Percentiles rank a stretch among this genome's conserved stretches.
Evolutionary conservation across 2,329 filamentous ascomycete genomes (phyloP).

Genomic region (Cadophora sp.): DNA sequence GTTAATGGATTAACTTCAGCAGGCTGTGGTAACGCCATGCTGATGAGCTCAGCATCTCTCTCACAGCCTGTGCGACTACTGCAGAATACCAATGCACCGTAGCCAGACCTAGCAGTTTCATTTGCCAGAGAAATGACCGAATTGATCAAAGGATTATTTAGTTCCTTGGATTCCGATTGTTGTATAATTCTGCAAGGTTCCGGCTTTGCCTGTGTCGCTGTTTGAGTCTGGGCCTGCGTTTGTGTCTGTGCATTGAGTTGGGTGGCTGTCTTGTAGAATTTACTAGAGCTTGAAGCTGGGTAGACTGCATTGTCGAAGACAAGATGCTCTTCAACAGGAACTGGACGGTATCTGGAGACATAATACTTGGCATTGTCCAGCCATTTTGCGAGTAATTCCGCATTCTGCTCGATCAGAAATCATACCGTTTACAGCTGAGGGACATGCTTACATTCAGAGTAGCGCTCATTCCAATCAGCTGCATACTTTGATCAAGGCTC

Average conservation of each 20-base stretch:
- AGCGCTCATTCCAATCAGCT: conserved; percentile 71
- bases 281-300: conserved; percentile 62
- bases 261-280: conserved; percentile 62
- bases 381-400: conserved; percentile 72
- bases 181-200: conserved; percentile 57
- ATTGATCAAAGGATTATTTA: conserved; percentile 70
- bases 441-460: conserved; percentile 66
- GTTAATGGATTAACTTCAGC: conserved; percentile 51
- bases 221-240: conserved; percentile 43
- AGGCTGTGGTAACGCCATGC: conserved; percentile 65
- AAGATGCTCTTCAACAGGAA: conserved; percentile 78
- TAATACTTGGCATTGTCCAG: conserved; percentile 71
- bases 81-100: conserved; percentile 77
- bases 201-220: conserved; percentile 45
- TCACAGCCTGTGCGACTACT: conserved; percentile 73
- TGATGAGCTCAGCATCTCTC: conserved; percentile 70
- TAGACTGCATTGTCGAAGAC: conserved; percentile 76
- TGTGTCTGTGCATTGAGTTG: conserved; percentile 51
- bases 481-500: conserved; percentile 17
- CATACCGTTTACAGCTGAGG: background rate
- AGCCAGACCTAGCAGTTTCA: conserved; percentile 72
- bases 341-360: conserved; percentile 73
- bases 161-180: conserved; percentile 63
- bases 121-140: conserved; percentile 72
- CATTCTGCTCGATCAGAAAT: conserved; percentile 59